phyloP scores from a whole-genome alignment of 345 rosid genomes.

The Dimocarpus longan region DNA sequence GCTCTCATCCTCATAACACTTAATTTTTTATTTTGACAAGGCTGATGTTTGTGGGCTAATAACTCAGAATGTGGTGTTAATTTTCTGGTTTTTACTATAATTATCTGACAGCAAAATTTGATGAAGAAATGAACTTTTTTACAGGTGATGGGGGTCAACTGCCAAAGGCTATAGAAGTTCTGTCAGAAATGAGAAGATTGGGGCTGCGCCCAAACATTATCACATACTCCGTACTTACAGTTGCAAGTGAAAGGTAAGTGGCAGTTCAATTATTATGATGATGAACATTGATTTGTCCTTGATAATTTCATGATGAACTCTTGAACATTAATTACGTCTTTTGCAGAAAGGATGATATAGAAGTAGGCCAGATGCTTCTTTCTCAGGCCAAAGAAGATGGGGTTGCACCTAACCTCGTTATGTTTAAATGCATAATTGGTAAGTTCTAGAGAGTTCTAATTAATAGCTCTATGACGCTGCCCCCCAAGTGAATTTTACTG shows the following conservation, averaged over 20 bases:
- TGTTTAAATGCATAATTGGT: conserved; percentile 83
- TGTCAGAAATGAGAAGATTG: conserved; percentile 69
- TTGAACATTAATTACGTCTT: conserved; percentile 10
- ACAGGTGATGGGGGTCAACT: conserved; percentile 92
- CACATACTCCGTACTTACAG: conserved; percentile 82
- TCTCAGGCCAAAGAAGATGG: conserved; percentile 75
- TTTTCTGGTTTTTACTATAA: not conserved
- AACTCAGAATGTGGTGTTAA: not conserved
- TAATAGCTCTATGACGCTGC: not conserved
- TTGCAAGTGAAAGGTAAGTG: conserved; percentile 80
- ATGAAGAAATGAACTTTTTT: conserved; percentile 19
- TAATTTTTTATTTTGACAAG: not conserved
- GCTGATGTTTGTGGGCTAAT: not conserved
- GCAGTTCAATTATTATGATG: conserved; percentile 10
- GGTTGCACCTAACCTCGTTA: conserved; percentile 61
- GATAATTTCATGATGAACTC: conserved; percentile 14
- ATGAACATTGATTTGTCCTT: not conserved
- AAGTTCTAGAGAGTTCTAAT: conserved; percentile 34
- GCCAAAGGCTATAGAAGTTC: conserved; percentile 69
- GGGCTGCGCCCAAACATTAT: conserved; percentile 67
- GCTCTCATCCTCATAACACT: not conserved
- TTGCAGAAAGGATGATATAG: conserved; percentile 81
- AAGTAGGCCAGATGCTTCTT: conserved; percentile 61
- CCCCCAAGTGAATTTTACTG: conserved; percentile 6
- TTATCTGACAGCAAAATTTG: conserved; percentile 12